These are phyloP conservation scores for Plicaturopsis crispa DNA, from an alignment of 768 basidiomycete genomes.

Conservation along the genomic window DNA sequence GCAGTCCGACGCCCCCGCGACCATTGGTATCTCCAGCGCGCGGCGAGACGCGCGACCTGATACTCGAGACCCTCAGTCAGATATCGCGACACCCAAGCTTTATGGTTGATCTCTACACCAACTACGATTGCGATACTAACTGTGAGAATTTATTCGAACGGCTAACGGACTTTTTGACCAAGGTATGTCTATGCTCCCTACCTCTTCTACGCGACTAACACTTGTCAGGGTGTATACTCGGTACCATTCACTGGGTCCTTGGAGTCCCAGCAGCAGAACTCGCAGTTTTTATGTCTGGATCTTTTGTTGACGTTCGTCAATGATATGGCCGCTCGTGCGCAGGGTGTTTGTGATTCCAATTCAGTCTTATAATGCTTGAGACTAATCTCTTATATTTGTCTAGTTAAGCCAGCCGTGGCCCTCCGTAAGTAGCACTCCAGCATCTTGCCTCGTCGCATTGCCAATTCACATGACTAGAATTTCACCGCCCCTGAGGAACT, in stretches of 20 bases:
- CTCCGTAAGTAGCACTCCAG: conserved; percentile 46
- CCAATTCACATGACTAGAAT: conserved; percentile 29
- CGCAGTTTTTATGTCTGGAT: conserved; percentile 85
- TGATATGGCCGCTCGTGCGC: conserved; percentile 69
- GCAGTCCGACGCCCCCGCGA: conserved; percentile 42
- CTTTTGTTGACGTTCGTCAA: conserved; percentile 81
- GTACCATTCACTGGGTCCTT: conserved; percentile 47
- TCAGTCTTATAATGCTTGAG: too few species aligned
- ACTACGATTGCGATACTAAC: conserved; percentile 96
- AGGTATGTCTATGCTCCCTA: conserved; percentile 38
- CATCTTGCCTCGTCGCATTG: neutral
- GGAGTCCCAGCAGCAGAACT: conserved; percentile 64
- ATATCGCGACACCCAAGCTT: conserved; percentile 81
- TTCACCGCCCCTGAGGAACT: conserved; percentile 51
- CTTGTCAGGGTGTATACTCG: conserved; percentile 70
- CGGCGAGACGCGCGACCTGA: conserved; percentile 81
- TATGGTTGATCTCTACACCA: conserved; percentile 92
- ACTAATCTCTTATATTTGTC: conserved; percentile 5
- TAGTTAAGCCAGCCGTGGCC: conserved; percentile 55
- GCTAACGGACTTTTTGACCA: conserved; percentile 79
- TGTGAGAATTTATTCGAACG: conserved; percentile 95
- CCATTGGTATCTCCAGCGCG: conserved; percentile 68
- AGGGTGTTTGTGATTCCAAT: conserved; percentile 27
- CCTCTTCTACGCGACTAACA: neutral
- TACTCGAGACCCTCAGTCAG: conserved; percentile 81